These are phyloP conservation scores for Kodamaea restingae DNA, from an alignment of 805 yeast genomes.

Conservation along the genomic window DNA sequence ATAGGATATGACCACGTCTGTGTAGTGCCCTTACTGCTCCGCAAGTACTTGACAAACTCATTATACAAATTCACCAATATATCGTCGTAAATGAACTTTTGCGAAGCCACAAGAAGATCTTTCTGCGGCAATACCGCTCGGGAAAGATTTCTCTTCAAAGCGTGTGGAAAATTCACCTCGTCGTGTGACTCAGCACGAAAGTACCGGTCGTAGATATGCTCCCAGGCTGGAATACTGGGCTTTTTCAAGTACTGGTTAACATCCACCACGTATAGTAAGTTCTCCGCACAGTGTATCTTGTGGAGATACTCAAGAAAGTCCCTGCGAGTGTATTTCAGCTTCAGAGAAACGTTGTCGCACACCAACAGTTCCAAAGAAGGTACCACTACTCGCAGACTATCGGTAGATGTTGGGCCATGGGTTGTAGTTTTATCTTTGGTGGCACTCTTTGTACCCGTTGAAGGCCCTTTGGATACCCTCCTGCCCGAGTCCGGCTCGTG, in stretches of 20 bases:
- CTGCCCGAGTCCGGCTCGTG: conserved; percentile 1
- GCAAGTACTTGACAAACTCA: conserved; percentile 25
- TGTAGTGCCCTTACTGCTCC: not conserved
- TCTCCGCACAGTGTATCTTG: conserved; percentile 34
- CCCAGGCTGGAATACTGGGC: conserved; percentile 22
- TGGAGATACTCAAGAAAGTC: conserved; percentile 25
- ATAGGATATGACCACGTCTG: conserved; percentile 1
- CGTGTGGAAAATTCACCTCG: conserved; percentile 33
- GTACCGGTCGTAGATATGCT: conserved; percentile 22
- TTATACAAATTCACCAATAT: conserved; percentile 27
- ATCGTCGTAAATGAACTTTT: conserved; percentile 24
- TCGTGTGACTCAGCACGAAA: conserved; percentile 25
- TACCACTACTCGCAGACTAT: too few species aligned
- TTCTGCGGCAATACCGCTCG: conserved; percentile 18
- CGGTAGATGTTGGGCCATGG: too few species aligned
- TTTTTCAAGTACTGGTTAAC: conserved; percentile 16
- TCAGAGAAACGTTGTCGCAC: conserved; percentile 1
- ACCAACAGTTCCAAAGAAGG: conserved; percentile 9
- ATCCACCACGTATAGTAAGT: conserved; percentile 30
- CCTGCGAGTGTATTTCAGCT: conserved; percentile 6
- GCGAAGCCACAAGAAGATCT: conserved; percentile 12
- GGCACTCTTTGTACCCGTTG: not conserved
- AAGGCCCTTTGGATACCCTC: not conserved
- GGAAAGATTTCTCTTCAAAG: conserved; percentile 17
- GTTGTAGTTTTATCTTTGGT: not conserved